Base-by-base conservation (phyloP, 1,284 basidiomycete genomes). In the Irpex sp. region DNA sequence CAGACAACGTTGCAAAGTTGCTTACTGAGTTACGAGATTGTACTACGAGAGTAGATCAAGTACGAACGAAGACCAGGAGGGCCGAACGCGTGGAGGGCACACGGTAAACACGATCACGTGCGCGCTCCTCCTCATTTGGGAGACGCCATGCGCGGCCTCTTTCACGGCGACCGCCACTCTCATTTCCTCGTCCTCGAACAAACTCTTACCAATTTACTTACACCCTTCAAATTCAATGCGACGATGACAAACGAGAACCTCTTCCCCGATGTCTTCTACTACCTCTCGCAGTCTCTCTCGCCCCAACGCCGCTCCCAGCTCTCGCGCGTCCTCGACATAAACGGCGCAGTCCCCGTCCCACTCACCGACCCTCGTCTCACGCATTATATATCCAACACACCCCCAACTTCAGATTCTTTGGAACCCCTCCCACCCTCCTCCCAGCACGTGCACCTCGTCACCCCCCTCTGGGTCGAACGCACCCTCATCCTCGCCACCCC, bases 391-490 rank as follows among this genome's bases (percentile, higher is more conserved):
- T 67, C 71, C 0, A 56, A 59, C 21, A 65, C 68, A 2, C 63
- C 69, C 5, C 68, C 72, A 0, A 57, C 66, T 5, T 63, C 69
- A 37, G 69, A 73, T 59, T 67, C 70, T 31, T 65, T 72, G 1
- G 72, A 73, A 39, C 13, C 54, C 35, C 58, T 70, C 0, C 70
- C 71, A 5, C 62, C 67, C n/a, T 63, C 65, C 46, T 64, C 69
- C n/a, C 39, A n/a, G 13, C 6, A 47, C 2, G 68, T 68, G 0
- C 63, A 68, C 17, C 59, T 68, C 19, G 72, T 73, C 26, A 73
- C 67, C 19, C 61, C 67, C 51, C 73, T 77, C 58, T 94, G 92
- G 92, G 85, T 91, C 1, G 86, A 89, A 56, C 81, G 88, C 35
- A 86, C 84, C 2, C 70, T 87, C 33, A 71, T 87, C 9, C 74